Evolutionary conservation across 768 basidiomycete species (phyloP).

Genomic region (Amanita exitialis): DNA sequence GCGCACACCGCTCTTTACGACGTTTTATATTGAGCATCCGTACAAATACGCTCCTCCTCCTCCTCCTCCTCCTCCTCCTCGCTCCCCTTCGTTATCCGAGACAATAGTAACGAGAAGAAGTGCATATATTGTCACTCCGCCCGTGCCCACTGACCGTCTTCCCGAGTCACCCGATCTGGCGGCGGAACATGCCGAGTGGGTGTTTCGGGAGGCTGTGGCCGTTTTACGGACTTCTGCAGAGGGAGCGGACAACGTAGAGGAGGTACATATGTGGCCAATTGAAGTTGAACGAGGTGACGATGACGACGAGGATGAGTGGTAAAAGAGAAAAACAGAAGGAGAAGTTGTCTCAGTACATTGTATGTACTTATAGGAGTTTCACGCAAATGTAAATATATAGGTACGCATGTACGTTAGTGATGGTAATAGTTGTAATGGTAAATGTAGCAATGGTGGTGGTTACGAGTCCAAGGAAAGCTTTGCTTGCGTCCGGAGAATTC

Average conservation of each 20-base stretch:
- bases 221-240: neutral
- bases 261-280: neutral
- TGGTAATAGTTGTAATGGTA: too few relatives aligned
- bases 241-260: neutral
- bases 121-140: slow-evolving; percentile 12
- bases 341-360: neutral
- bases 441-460: too few relatives aligned
- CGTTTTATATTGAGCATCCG: slow-evolving; percentile 40
- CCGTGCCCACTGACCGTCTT: slow-evolving; percentile 23
- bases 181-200: slow-evolving; percentile 43
- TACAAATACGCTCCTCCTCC: slow-evolving; percentile 20
- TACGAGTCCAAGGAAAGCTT: neutral
- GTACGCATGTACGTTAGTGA: too few relatives aligned
- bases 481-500: too few relatives aligned
- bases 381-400: too few relatives aligned
- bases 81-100: slow-evolving; percentile 11
- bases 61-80: slow-evolving; percentile 12
- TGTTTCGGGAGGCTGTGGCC: slow-evolving; percentile 37
- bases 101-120: neutral
- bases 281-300: neutral
- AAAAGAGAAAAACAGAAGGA: neutral
- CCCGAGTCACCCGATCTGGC: slow-evolving; percentile 49
- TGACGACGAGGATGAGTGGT: neutral
- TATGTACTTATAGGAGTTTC: too few relatives aligned
- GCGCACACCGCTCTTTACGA: slow-evolving; percentile 36